Evolutionary conservation across 2,329 filamentous ascomycete genomes (phyloP).

Genomic region (Hymenoscyphus scutula): DNA sequence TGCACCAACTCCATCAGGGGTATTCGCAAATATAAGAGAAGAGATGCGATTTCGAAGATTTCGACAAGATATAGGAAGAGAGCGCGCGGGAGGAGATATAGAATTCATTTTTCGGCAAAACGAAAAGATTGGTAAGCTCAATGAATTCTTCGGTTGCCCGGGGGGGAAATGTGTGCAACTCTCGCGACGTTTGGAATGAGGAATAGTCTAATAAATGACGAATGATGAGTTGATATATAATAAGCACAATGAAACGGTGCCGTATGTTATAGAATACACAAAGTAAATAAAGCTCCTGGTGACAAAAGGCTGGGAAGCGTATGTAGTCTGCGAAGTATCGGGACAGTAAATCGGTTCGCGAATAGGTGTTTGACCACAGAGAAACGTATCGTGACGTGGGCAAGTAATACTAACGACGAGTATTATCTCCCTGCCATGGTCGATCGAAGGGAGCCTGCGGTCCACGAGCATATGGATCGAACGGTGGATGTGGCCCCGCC

Average conservation of each 20-base stretch:
- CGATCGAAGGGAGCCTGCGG: slow-evolving; percentile 26
- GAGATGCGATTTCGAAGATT: no score
- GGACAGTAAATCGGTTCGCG: not conserved
- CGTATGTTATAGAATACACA: slow-evolving; percentile 23
- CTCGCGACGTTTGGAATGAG: slow-evolving; percentile 4
- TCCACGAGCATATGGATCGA: slow-evolving; percentile 27
- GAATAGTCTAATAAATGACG: not conserved
- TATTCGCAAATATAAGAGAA: slow-evolving; percentile 16
- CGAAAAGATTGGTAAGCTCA: no score
- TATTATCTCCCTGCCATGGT: slow-evolving; percentile 30
- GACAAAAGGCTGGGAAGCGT: not conserved
- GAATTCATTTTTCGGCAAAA: not conserved
- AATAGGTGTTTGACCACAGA: not conserved
- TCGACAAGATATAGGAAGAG: no score
- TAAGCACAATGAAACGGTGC: not conserved
- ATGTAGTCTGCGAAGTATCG: not conserved
- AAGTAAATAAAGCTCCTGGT: slow-evolving; percentile 15
- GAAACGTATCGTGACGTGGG: not conserved
- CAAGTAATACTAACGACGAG: slow-evolving; percentile 21
- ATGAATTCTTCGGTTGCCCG: no score
- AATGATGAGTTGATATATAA: not conserved
- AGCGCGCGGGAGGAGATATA: not conserved
- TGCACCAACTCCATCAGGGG: slow-evolving; percentile 16
- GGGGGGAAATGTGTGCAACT: not conserved
- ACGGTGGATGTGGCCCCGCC: slow-evolving; percentile 23